Evolutionary conservation across 306 rosid species (phyloP).

Genomic region (Pueraria montana): DNA sequence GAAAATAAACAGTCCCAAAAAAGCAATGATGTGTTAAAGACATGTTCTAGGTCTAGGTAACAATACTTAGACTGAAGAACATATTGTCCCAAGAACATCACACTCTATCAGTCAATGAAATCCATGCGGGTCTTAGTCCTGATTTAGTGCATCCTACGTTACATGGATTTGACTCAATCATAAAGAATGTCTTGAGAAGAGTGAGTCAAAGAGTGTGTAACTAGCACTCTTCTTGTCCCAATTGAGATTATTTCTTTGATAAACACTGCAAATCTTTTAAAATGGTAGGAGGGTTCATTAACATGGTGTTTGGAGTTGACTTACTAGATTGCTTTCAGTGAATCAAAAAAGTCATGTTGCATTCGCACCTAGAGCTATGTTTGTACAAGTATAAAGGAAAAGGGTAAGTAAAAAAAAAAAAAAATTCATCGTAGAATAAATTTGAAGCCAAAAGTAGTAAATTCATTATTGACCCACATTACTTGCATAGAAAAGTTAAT

Average conservation of each 20-base stretch:
- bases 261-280: not conserved
- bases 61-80: not conserved
- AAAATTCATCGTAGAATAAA: not conserved
- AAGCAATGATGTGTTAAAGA: not conserved
- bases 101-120: not conserved
- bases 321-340: slow-evolving; percentile 14
- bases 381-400: not conserved
- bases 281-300: slow-evolving; percentile 26
- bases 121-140: not conserved
- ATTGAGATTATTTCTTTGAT: slow-evolving; percentile 22
- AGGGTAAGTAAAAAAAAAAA: not conserved
- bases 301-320: not conserved
- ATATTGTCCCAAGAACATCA: not conserved
- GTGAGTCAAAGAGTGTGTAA: not conserved
- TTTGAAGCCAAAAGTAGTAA: slow-evolving; percentile 21
- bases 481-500: slow-evolving; percentile 9
- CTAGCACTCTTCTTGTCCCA: not conserved
- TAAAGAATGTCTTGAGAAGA: not conserved
- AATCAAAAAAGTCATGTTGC: slow-evolving; percentile 12
- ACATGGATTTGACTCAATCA: not conserved
- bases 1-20: slow-evolving; percentile 33
- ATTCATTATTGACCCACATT: not conserved
- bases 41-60: slow-evolving; percentile 7
- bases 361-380: not conserved
- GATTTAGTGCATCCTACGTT: not conserved